phyloP scores from a whole-genome alignment of 306 rosid genomes.

The Sicyos baderoa region DNA sequence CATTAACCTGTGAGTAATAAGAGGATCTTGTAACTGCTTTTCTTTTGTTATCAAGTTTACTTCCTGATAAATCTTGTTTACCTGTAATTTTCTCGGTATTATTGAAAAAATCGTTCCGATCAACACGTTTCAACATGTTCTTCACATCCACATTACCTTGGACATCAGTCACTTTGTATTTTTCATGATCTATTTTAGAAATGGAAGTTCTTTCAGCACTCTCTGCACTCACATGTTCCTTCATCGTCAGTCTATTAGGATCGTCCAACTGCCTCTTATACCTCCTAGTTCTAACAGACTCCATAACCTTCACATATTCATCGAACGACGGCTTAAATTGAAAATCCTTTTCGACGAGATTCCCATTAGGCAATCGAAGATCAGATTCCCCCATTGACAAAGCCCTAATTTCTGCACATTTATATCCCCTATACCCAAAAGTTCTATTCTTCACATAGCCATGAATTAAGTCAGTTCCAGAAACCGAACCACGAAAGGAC shows the following conservation, averaged over 20 bases:
- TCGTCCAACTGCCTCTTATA: constrained; percentile 21
- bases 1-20: constrained; percentile 23
- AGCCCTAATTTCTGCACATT: constrained; percentile 30
- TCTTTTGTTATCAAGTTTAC: constrained; percentile 20
- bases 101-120: constrained; percentile 14
- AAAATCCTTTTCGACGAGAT: constrained; percentile 35
- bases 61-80: constrained; percentile 19
- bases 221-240: constrained; percentile 18
- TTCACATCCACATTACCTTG: constrained; percentile 20
- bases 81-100: constrained; percentile 9
- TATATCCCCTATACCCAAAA: constrained; percentile 19
- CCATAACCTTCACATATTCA: constrained; percentile 76
- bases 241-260: constrained; percentile 25
- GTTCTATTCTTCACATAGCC: constrained; percentile 22
- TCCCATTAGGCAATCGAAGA: constrained; percentile 27
- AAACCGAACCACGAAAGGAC: constrained; percentile 30
- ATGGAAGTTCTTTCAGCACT: constrained; percentile 20
- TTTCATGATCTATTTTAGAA: constrained; percentile 26
- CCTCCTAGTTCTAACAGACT: constrained; percentile 40
- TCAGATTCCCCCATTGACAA: constrained; percentile 33
- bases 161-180: constrained; percentile 15
- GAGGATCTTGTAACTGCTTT: constrained; percentile 20
- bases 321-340: constrained; percentile 75
- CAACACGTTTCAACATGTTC: constrained; percentile 22
- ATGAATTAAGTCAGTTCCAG: constrained; percentile 23